phyloP scores from a whole-genome alignment of 2,329 filamentous ascomycete species.

The Macrophomina tecta region DNA sequence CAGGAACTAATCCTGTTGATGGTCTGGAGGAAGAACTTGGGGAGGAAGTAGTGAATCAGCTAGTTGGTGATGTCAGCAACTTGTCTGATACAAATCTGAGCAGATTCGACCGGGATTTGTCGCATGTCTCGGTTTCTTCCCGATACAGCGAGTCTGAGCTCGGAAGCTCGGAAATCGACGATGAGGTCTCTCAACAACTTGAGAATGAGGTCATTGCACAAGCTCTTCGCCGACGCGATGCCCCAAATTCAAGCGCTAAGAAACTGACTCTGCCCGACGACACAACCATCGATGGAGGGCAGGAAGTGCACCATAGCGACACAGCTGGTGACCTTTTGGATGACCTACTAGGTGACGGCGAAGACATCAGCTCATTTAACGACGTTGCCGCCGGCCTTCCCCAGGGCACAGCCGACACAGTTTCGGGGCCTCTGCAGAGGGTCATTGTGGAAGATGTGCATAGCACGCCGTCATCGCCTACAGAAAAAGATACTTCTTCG shows the following conservation, averaged over 20 bases:
- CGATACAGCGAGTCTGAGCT: background rate
- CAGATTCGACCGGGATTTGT: background rate
- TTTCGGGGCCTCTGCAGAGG: background rate
- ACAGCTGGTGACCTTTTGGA: background rate
- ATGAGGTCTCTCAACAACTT: conserved; percentile 15
- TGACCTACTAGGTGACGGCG: background rate
- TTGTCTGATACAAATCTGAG: background rate
- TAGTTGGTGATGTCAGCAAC: conserved; percentile 11
- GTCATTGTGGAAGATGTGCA: background rate
- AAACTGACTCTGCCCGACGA: background rate
- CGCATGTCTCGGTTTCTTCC: background rate
- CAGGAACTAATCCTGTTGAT: background rate
- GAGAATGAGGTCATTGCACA: conserved; percentile 25
- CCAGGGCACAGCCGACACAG: conserved; percentile 16
- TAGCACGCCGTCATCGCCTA: background rate
- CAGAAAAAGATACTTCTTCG: conserved; percentile 8
- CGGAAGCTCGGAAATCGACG: conserved; percentile 4
- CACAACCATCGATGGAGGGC: background rate
- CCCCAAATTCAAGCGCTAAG: background rate
- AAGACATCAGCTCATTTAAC: conserved; percentile 12
- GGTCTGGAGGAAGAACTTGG: conserved; percentile 3
- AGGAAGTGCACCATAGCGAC: background rate
- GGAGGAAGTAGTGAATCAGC: conserved; percentile 4
- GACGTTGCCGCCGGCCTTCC: conserved; percentile 16
- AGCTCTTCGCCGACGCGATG: conserved; percentile 10